Evolutionary conservation across 305 asterid species (phyloP), one percentile per base, ranked within the genome.

Genomic region (Fraxinus baroniana): DNA sequence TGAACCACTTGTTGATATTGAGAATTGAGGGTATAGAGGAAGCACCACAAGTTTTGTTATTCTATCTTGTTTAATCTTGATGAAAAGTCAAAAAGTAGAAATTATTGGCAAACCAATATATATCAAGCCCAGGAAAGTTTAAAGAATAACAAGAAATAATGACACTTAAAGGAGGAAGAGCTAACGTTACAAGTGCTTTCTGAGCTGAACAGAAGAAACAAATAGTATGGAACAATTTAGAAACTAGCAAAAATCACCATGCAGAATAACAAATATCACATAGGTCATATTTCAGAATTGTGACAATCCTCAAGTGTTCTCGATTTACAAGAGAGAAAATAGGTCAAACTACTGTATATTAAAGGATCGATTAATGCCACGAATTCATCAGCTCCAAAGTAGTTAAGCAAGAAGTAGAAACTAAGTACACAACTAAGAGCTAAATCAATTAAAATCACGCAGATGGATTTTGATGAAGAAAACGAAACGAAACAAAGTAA

Each of bases 1-100:
- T 57, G 99, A 96, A 85, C 99, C 99, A 84, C 99, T 96, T n/a
- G 99, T 96, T 79, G 99, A 96, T 87, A 96, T 96, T 81, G 99
- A 96, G 84, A 96, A 96, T 82, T 96, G 99, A 64, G 99, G 99
- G 89, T 96, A 96, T 41, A 94, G 97, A 64, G 98, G 98, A 84
- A 94, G 98, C 89, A 96, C 99, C 55, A 96, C 99, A 60, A 96
- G 99, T 83, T 92, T 96, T 44, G 95, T 76, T 74, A 96, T 94
- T 70, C 90, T 94, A 86, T 96, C 98, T 75, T 85, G 88, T 88
- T 96, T 96, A 33, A 96, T 96, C 99, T 96, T 81, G 71, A 83
- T 74, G 80, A 70, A 80, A 81, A 80, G 82, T 28, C 22, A 46
- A 76, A 20, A 77, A 71, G 57, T n/a, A 20, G 44, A 52, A 72